phyloP scores from a whole-genome alignment of 73 alveolate species.

The Paramecium tetraurelia region DNA sequence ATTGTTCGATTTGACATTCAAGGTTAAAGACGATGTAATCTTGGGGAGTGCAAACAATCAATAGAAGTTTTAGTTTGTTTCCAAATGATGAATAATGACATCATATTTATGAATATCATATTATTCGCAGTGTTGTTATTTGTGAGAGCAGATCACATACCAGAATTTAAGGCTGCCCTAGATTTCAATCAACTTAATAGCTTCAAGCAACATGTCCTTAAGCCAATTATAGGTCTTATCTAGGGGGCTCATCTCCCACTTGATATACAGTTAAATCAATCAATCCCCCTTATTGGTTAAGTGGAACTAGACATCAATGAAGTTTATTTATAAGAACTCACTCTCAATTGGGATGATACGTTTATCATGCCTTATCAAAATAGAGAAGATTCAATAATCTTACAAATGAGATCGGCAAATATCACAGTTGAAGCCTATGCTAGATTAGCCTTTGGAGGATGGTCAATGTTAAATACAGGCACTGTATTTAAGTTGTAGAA shows the following conservation, averaged over 20 bases:
- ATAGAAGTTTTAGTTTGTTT: background rate
- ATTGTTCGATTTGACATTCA: background rate
- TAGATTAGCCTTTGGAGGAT: slow-evolving; percentile 11
- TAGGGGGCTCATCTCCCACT: background rate
- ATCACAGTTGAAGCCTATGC: background rate
- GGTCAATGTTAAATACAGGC: background rate
- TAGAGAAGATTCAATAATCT: background rate
- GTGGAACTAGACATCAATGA: background rate
- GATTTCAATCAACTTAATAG: background rate
- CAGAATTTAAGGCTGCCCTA: slow-evolving; percentile 21
- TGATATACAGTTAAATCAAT: background rate
- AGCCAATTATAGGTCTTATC: background rate
- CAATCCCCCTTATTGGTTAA: background rate
- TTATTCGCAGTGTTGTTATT: background rate
- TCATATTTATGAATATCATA: slow-evolving; percentile 22
- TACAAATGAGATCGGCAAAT: background rate
- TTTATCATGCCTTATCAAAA: background rate
- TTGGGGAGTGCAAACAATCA: background rate
- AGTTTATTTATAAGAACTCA: background rate
- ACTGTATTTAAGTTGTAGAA: background rate
- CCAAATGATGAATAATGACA: background rate
- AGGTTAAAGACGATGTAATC: background rate
- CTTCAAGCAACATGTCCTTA: background rate
- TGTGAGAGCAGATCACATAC: background rate
- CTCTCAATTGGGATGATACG: slow-evolving; percentile 27